phyloP scores from a whole-genome alignment of 2,329 filamentous ascomycete species.

The Cryphonectria parasitica region DNA sequence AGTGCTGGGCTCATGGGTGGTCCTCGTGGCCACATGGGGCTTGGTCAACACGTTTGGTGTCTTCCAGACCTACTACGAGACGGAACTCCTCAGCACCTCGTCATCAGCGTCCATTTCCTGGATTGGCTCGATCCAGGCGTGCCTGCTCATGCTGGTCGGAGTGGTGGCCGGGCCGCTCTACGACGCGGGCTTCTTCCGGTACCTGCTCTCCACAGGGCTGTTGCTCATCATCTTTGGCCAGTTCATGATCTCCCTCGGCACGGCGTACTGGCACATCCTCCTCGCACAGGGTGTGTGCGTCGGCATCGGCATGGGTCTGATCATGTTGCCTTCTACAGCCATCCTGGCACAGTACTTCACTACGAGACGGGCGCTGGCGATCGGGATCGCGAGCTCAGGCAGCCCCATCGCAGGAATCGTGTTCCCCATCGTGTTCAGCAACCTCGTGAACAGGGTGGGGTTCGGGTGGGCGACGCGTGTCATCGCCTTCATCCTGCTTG shows the following conservation, averaged over 20 bases:
- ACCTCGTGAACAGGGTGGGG: slow-evolving; percentile 37
- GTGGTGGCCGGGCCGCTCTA: slow-evolving; percentile 46
- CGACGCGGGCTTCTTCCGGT: slow-evolving; percentile 47
- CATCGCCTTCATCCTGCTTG: slow-evolving; percentile 56
- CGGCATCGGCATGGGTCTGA: slow-evolving; percentile 42
- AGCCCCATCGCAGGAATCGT: slow-evolving; percentile 48
- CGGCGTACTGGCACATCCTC: slow-evolving; percentile 48
- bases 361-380: slow-evolving; percentile 38
- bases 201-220: slow-evolving; percentile 41
- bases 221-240: slow-evolving; percentile 45
- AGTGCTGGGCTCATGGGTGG: slow-evolving; percentile 43
- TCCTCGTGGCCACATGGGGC: slow-evolving; percentile 45
- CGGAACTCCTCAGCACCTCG: slow-evolving; percentile 37
- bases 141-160: slow-evolving; percentile 46
- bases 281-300: slow-evolving; percentile 45
- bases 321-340: slow-evolving; percentile 42
- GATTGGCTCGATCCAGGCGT: slow-evolving; percentile 49
- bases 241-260: slow-evolving; percentile 51
- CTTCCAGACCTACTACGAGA: slow-evolving; percentile 50
- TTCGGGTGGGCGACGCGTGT: slow-evolving; percentile 48
- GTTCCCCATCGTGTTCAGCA: slow-evolving; percentile 49
- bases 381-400: slow-evolving; percentile 39
- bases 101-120: slow-evolving; percentile 48
- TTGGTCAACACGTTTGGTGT: slow-evolving; percentile 51
- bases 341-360: slow-evolving; percentile 48